These are phyloP conservation scores for Plasmodium falciparum DNA, from an alignment of 169 alveolate genomes.

Conservation along the genomic window DNA sequence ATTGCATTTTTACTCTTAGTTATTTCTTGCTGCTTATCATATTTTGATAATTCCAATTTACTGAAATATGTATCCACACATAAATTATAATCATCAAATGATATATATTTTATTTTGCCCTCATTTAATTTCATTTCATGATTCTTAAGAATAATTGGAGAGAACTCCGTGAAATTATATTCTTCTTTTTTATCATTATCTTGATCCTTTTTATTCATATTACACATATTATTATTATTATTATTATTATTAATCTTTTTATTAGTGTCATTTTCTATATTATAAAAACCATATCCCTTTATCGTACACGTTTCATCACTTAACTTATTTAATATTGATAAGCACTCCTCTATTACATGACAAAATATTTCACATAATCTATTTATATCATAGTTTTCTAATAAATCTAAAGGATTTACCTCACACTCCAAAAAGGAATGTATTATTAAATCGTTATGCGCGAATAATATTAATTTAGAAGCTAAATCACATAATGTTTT, in stretches of 20 bases:
- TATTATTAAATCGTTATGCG: constrained; percentile 47
- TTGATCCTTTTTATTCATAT: neutral
- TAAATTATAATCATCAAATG: constrained; percentile 43
- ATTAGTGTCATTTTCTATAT: constrained; percentile 8
- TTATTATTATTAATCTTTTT: constrained; percentile 7
- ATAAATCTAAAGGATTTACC: constrained; percentile 25
- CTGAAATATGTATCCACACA: constrained; percentile 74
- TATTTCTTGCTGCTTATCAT: constrained; percentile 71
- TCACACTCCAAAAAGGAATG: constrained; percentile 48
- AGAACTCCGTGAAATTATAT: constrained; percentile 14
- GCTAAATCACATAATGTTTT: constrained; percentile 47
- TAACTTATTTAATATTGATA: constrained; percentile 26
- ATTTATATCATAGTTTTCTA: constrained; percentile 17
- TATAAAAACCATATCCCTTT: constrained; percentile 55
- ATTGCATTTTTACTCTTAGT: constrained; percentile 60
- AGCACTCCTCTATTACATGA: constrained; percentile 42
- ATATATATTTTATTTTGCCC: constrained; percentile 22
- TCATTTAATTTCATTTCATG: constrained; percentile 42
- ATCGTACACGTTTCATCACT: constrained; percentile 24
- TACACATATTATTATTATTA: neutral
- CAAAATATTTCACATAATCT: constrained; percentile 14
- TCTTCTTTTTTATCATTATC: constrained; percentile 12
- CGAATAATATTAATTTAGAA: constrained; percentile 47
- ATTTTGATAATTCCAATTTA: constrained; percentile 58
- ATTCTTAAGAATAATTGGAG: constrained; percentile 42